Base-by-base conservation (phyloP, 2,329 filamentous ascomycete genomes). In the Fusarium brachygibbosum region DNA sequence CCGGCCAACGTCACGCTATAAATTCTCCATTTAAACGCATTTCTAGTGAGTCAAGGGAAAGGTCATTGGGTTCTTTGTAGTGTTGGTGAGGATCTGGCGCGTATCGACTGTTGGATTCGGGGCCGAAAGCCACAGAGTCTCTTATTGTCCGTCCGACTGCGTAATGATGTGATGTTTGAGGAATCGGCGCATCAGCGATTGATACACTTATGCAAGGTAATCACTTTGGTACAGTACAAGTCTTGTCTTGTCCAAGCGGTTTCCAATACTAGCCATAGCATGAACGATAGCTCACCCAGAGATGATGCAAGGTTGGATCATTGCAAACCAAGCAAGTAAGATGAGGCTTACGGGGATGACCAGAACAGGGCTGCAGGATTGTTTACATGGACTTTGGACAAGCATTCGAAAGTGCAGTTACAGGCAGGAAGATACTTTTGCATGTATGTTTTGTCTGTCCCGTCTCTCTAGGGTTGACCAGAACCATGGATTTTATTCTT, bases 321-420 rank as follows among this genome's bases (percentile, higher is more conserved):
- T 35, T 52, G 51, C 37, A 37, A 58, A 35, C 45, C 50, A 34
- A 21, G 12, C 19, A 41, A 58, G 40, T 45, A 34, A 65, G 32
- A 65, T 38, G 58, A 17, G 35, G 40, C 29, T n/a, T 51, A 45
- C 19, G 8, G 28, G 21, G n/a, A 21, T 29, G 45, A 34, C 29
- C 29, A 48, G 42, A 42, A 50, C 49, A 37, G 55, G 55, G 66
- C 67, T 67, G 52, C 57, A 70, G 40, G 49, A 55, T 29, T 23
- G 14, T 41, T 25, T 51, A 37, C 41, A 44, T 57, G 21, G 23
- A 42, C 23, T 35, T 51, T 48, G 60, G 46, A 55, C 23, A 63
- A 34, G 40, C 42, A 46, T 29, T 10, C 12, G 19, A n/a, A 31
- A 21, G 21, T 17, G 32, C 32, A 28, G 31, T 29, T 28, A 19